These are phyloP conservation scores for Boletus tomentosulus DNA, from an alignment of 768 basidiomycete species.

Conservation along the genomic window DNA sequence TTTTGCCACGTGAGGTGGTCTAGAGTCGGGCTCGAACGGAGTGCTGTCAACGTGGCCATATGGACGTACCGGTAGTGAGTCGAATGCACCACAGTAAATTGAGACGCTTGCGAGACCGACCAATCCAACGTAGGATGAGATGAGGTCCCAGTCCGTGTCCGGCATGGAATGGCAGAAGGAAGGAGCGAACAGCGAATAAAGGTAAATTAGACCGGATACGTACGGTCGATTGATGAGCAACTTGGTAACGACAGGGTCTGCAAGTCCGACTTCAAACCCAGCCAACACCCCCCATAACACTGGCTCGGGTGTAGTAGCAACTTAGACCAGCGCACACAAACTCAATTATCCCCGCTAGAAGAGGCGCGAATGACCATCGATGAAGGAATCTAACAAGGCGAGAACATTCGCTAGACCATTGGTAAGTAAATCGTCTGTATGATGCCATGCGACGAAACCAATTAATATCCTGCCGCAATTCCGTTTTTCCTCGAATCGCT, in stretches of 20 bases:
- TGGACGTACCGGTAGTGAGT: slow-evolving; percentile 60
- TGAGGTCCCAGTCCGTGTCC: slow-evolving; percentile 49
- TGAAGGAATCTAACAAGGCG: neutral
- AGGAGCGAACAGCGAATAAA: neutral
- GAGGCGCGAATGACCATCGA: neutral
- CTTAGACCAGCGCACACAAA: neutral
- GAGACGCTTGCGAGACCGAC: slow-evolving; percentile 60
- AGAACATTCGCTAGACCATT: too few species aligned
- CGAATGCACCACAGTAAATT: slow-evolving; percentile 67
- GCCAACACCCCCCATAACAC: neutral
- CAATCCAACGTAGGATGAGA: slow-evolving; percentile 68
- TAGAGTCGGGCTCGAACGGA: slow-evolving; percentile 4
- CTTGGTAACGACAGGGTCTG: neutral
- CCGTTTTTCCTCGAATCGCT: slow-evolving; percentile 93
- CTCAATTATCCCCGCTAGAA: neutral
- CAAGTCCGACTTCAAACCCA: neutral
- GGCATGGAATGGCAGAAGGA: slow-evolving; percentile 10
- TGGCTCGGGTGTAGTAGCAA: neutral
- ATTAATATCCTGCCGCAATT: slow-evolving; percentile 80
- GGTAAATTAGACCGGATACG: neutral
- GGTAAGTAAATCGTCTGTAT: neutral
- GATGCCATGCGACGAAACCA: too few species aligned
- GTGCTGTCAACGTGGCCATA: neutral
- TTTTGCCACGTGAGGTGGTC: slow-evolving; percentile 3
- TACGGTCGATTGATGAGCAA: neutral